Base-by-base conservation (phyloP, 495 filamentous ascomycete species). In the Penicillium verhagenii region DNA sequence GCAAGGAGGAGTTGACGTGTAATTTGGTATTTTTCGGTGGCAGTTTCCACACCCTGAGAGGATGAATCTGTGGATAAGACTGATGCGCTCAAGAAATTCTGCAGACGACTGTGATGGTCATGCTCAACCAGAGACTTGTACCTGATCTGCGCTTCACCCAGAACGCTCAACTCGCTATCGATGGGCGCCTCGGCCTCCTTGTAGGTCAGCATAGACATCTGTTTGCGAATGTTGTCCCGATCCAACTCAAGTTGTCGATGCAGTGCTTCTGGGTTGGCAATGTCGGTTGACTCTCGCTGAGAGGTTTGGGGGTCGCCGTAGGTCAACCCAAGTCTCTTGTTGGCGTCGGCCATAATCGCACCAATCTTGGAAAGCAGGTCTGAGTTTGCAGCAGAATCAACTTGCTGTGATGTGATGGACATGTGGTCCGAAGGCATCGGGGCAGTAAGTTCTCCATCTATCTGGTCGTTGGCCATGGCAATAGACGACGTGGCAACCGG, bases 91-190 rank as follows among this genome's bases (percentile, higher is more conserved):
- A 64, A 38, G 44, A 69, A 57, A 24, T 73, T 63, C 18, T 59
- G 53, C 3, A 78, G 61, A 25, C 62, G 59, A 28, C 31, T 47
- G 29, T 61, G 63, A 23, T 78, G 75, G 6, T 67, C 59, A 31
- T 71, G 71, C 50, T 79, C 76, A 9, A 78, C 58, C n/a, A 79
- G 67, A 10, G 73, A 78, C 55, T 75, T 70, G 50, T 73, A 73
- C 16, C 50, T 57, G 33, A 47, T 58, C 44, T 61, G 61, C 42
- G 74, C 23, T n/a, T 64, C 67, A n/a, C 39, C 73, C 71, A 46
- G 75, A 79, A 4, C 69, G 67, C 50, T 51, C 13, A 68, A 53
- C 31, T 73, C 72, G 19, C 42, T 57, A 3, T 72, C 66, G 48
- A 62, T 60, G 3, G 60, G 53, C 10, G 72, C 71, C 18, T 69